Percentiles rank a stretch among this genome's conserved stretches.
phyloP scores from a whole-genome alignment of 1,139 yeast species.

The Sugiyamaella novakii region DNA sequence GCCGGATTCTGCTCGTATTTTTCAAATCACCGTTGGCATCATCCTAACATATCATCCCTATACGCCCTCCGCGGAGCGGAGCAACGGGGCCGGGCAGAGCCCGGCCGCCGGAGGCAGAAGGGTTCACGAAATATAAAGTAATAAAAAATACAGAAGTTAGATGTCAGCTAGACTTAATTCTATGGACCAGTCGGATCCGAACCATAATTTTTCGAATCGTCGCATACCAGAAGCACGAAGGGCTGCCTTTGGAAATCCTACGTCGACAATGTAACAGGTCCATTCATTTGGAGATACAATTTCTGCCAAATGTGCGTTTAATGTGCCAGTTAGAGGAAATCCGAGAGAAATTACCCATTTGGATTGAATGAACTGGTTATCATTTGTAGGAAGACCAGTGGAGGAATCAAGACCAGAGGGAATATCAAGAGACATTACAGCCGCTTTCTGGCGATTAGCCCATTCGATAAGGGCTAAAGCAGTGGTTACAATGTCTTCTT shows the following conservation, averaged over 20 bases:
- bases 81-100: conserved; percentile 8
- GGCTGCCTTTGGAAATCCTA: conserved; percentile 60
- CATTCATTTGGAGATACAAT: conserved; percentile 48
- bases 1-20: no score
- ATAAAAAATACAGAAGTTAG: conserved; percentile 18
- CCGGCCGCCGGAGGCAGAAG: conserved; percentile 14
- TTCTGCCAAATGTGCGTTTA: conserved; percentile 58
- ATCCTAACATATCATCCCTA: no score
- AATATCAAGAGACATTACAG: conserved; percentile 71
- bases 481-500: conserved; percentile 49
- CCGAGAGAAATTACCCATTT: conserved; percentile 71
- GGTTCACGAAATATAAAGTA: conserved; percentile 8
- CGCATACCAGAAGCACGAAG: conserved; percentile 48
- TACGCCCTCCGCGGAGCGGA: conserved; percentile 8
- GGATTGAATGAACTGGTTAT: conserved; percentile 39
- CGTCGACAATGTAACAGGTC: conserved; percentile 66
- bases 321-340: conserved; percentile 67
- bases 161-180: conserved; percentile 28
- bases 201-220: conserved; percentile 50
- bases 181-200: conserved; percentile 43
- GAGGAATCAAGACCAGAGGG: conserved; percentile 88
- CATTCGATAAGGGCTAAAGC: conserved; percentile 60
- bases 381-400: conserved; percentile 55
- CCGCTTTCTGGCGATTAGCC: conserved; percentile 57
- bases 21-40: no score